Percentiles rank a stretch among this genome's conserved stretches.
phyloP scores from a whole-genome alignment of 2,329 filamentous ascomycete species.

The Huntiella decipiens region DNA sequence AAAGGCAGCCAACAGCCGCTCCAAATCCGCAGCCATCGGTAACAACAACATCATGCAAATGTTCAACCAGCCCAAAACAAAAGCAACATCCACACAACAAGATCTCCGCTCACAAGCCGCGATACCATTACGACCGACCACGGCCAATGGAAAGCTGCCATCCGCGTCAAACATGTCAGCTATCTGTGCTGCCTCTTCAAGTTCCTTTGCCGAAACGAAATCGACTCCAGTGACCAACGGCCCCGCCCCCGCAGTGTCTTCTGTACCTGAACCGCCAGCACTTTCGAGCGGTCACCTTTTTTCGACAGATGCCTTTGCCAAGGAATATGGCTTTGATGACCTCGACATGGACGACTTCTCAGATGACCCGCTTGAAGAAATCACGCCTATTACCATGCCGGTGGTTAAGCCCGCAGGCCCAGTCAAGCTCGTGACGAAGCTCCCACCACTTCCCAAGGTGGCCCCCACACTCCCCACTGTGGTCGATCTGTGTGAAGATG shows the following conservation, averaged over 20 bases:
- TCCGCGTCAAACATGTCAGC: slow-evolving; percentile 6
- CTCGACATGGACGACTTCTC: slow-evolving; percentile 9
- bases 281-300: background rate
- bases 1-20: background rate
- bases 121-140: background rate
- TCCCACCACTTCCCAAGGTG: slow-evolving; percentile 1
- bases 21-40: background rate
- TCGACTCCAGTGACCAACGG: no score
- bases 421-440: slow-evolving; percentile 1
- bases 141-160: background rate
- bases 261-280: background rate
- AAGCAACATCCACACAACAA: background rate
- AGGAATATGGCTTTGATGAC: slow-evolving; percentile 10
- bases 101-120: background rate
- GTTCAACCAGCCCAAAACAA: background rate
- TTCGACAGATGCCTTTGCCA: slow-evolving; percentile 5
- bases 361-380: slow-evolving; percentile 9
- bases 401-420: slow-evolving; percentile 1
- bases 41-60: slow-evolving; percentile 7
- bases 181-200: slow-evolving; percentile 3
- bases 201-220: slow-evolving; percentile 2
- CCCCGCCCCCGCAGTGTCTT: background rate
- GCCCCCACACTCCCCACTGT: background rate
- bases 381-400: slow-evolving; percentile 4
- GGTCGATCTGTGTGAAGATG: no score